Evolutionary conservation across 768 basidiomycete genomes (phyloP), one percentile per base, ranked within the genome.

Genomic region (Chiua virens): DNA sequence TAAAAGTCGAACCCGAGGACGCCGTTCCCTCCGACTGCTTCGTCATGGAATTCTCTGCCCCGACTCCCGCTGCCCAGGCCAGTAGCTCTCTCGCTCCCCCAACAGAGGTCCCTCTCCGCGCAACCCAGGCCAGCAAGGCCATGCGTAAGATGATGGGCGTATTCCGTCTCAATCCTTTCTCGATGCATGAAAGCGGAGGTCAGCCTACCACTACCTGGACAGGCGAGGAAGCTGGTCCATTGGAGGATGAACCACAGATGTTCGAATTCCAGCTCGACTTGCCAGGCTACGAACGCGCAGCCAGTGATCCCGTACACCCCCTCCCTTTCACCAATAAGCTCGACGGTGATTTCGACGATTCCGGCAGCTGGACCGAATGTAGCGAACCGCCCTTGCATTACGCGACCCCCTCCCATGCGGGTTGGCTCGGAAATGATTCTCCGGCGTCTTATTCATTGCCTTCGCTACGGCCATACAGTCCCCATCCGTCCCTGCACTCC

Each of bases 101-200:
- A 2, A 81, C 79, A 30, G 81, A 83, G 61, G 87, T 88, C 2
- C 87, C 88, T 8, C 76, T 88, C 14, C 85, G 88, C 41, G 88
- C 87, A 8, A 89, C 86, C 0, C 83, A 88, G 60, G 88, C 87
- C 1, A 76, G 79, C 54, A 76, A 79, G 41, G 76, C 79, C 39
- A 89, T 89, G 88, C 79, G 83, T 47, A 71, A 73, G 42, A 82
- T 89, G 82, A 91, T 91, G 88, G 80, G 80, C 38, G 81, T 83
- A 20, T 87, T 90, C 65, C 79, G 88, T 8, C 76, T 89, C 58
- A 85, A 89, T 66, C 87, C 86, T 0, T 90, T 90, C 58, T 78
- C 86, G 21, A 80, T 83, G 71, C 82, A 86, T 56, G 80, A 74
- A 51, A 76, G 74, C 27, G 62, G 66, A 4, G 71, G 75, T 35